Conservation (phyloP, 2,329 filamentous ascomycete species). For the Coleophoma eucalyptorum region DNA sequence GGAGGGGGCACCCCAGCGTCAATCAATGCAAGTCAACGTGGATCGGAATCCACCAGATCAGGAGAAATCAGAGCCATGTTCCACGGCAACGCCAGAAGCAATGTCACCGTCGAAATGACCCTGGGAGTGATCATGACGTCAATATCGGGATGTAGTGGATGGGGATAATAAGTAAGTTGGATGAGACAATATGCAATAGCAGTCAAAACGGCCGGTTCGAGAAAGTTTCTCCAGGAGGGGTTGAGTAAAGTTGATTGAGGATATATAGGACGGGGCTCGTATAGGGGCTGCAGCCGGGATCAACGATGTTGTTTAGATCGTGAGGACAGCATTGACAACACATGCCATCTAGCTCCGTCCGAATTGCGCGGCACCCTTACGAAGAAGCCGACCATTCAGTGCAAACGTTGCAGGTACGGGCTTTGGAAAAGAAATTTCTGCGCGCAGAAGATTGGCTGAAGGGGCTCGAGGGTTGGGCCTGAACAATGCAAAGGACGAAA, state of each 20-base stretch:
- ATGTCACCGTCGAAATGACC: neutral
- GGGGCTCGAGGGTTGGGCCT: neutral
- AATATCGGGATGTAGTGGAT: neutral
- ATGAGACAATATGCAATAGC: neutral
- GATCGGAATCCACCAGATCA: neutral
- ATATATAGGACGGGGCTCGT: neutral
- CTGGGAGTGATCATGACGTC: constrained; percentile 1
- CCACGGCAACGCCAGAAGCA: neutral
- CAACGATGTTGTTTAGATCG: neutral
- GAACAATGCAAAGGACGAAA: neutral
- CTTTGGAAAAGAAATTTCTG: neutral
- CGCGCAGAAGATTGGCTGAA: neutral
- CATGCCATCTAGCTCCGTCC: neutral
- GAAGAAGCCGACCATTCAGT: neutral
- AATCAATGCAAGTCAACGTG: constrained; percentile 18
- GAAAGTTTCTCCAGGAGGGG: neutral
- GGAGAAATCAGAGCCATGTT: neutral
- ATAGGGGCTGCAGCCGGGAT: neutral
- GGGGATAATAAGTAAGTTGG: neutral
- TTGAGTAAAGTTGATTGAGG: neutral
- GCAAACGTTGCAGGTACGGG: neutral
- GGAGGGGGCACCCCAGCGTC: constrained; percentile 13
- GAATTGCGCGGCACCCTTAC: neutral
- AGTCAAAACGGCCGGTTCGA: neutral
- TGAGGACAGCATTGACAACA: neutral